Evolutionary conservation across 768 basidiomycete genomes (phyloP).

Genomic region (Phaeotremella fagi): DNA sequence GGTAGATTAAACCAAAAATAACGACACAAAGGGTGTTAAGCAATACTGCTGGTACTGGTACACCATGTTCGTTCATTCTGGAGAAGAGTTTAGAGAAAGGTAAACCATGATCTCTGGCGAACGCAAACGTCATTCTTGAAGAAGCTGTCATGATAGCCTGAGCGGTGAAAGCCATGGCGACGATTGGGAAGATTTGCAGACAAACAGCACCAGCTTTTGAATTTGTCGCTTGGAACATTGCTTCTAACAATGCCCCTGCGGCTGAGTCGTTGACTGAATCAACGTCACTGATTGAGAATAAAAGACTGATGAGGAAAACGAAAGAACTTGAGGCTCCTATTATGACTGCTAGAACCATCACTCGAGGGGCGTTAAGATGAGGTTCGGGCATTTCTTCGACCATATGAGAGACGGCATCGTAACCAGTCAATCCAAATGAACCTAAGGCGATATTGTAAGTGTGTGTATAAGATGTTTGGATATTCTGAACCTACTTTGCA

Average conservation of each 20-base stretch:
- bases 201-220: conserved; percentile 36
- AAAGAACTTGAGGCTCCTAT: conserved; percentile 31
- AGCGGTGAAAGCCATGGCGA: conserved; percentile 40
- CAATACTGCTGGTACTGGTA: conserved; percentile 31
- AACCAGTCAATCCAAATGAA: conserved; percentile 38
- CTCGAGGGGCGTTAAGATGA: conserved; percentile 31
- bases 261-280: conserved; percentile 28
- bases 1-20: conserved; percentile 40
- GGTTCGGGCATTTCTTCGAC: conserved; percentile 42
- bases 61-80: conserved; percentile 23
- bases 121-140: conserved; percentile 34
- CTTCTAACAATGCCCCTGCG: conserved; percentile 32
- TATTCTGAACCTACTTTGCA: conserved; percentile 31
- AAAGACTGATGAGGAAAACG: conserved; percentile 32
- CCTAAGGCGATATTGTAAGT: no score
- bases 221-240: conserved; percentile 35
- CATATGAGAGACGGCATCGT: conserved; percentile 42
- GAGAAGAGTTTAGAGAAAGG: conserved; percentile 29
- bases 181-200: conserved; percentile 33
- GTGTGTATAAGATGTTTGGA: no score
- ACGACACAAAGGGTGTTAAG: conserved; percentile 29
- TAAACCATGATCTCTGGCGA: conserved; percentile 35
- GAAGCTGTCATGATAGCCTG: conserved; percentile 36
- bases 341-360: conserved; percentile 32
- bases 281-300: conserved; percentile 35